Conservation (phyloP, 176 grass and related monocot genomes). For the Hyparrhenia diplandra region DNA sequence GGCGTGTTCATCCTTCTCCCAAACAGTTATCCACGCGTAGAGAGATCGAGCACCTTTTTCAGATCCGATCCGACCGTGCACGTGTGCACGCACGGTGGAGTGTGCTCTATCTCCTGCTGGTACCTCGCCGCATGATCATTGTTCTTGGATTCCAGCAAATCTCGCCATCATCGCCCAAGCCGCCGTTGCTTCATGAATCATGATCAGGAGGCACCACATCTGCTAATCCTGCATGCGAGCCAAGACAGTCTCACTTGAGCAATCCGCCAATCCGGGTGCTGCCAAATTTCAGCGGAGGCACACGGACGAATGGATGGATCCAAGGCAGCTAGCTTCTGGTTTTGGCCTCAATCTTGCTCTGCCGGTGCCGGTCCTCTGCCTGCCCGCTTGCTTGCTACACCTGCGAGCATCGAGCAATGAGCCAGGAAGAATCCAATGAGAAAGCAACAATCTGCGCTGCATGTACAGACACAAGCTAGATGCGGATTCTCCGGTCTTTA, state of each 20-base stretch:
- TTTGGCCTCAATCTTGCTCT: background rate
- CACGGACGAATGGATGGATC: too few relatives aligned
- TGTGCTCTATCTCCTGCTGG: background rate
- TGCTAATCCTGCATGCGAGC: background rate
- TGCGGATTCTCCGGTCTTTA: background rate
- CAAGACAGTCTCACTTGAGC: background rate
- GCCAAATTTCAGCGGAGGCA: background rate
- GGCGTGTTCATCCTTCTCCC: background rate
- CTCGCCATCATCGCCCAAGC: background rate
- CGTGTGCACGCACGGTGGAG: background rate
- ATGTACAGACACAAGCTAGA: background rate
- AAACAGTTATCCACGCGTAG: background rate
- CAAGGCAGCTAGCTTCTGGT: background rate
- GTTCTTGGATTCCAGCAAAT: background rate
- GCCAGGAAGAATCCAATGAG: slow-evolving; percentile 29
- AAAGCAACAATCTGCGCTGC: background rate
- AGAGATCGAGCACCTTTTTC: background rate
- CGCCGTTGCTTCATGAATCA: too few relatives aligned
- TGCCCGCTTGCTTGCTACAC: background rate
- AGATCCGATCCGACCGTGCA: slow-evolving; percentile 10
- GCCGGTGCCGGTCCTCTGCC: too few relatives aligned
- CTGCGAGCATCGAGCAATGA: slow-evolving; percentile 7
- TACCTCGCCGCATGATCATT: background rate
- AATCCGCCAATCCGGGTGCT: background rate
- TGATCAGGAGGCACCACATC: background rate